Conservation (phyloP, 495 filamentous ascomycete species). For the Aspergillus coremiiformis region DNA sequence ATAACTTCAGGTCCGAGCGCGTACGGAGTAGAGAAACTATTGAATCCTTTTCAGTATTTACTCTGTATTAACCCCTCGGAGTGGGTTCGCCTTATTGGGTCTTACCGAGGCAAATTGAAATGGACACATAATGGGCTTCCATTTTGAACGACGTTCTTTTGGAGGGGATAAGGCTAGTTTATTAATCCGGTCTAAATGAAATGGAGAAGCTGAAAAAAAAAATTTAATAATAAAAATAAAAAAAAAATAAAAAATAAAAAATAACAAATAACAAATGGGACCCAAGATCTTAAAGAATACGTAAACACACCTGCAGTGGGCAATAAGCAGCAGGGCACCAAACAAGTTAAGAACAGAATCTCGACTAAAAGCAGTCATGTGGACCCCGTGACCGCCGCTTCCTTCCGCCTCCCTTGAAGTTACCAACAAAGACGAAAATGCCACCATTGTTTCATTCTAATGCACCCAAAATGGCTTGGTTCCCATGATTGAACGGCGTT, state of each 20-base stretch:
- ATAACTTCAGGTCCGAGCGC: slow-evolving; percentile 1
- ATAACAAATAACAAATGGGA: no score
- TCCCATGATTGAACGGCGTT: background rate
- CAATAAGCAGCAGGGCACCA: no score
- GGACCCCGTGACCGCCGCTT: slow-evolving; percentile 9
- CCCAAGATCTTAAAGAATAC: no score
- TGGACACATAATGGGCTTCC: background rate
- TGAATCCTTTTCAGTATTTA: no score
- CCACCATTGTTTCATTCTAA: slow-evolving; percentile 4
- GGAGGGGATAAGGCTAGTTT: background rate
- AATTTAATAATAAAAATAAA: no score
- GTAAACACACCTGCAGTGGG: no score
- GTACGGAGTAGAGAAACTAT: background rate
- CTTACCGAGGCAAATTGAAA: background rate
- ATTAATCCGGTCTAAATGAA: background rate
- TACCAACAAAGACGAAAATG: background rate
- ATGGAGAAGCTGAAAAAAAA: background rate
- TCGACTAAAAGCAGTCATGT: no score
- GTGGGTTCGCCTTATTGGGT: background rate
- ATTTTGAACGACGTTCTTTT: background rate
- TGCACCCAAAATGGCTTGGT: background rate
- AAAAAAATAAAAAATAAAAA: no score
- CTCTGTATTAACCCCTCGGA: background rate
- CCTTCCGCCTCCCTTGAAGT: no score
- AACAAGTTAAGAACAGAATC: no score